These are phyloP conservation scores for Aspergillus kassunensis DNA, from an alignment of 495 filamentous ascomycete genomes.

Conservation along the genomic window DNA sequence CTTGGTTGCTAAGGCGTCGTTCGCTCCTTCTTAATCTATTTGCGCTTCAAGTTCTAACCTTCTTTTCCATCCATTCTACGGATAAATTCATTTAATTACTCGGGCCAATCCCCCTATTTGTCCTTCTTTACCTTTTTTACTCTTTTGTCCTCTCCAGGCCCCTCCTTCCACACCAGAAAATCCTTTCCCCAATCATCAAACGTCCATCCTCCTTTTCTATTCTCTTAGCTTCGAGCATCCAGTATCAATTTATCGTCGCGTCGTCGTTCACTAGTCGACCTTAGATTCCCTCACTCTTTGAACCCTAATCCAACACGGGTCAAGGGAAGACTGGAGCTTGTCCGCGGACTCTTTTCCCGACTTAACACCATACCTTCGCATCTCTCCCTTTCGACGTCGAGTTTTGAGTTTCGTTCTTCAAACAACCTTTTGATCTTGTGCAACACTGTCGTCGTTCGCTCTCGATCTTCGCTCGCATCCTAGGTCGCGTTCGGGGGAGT, in stretches of 20 bases:
- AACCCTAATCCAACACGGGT: constrained; percentile 6
- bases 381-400: not conserved
- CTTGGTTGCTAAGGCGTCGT: constrained; percentile 23
- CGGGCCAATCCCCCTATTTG: constrained; percentile 1
- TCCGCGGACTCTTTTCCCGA: constrained; percentile 6
- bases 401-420: not conserved
- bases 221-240: not conserved
- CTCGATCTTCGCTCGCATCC: not conserved
- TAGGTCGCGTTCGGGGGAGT: not conserved
- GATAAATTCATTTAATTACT: not conserved
- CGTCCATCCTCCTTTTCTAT: constrained; percentile 1
- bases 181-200: constrained; percentile 3
- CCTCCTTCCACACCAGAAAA: constrained; percentile 11
- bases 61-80: constrained; percentile 2
- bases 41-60: not conserved
- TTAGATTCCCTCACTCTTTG: constrained; percentile 2
- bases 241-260: constrained; percentile 1
- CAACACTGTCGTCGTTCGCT: not conserved
- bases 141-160: constrained; percentile 5
- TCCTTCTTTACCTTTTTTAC: constrained; percentile 1
- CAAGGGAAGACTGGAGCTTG: constrained; percentile 1
- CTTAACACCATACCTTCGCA: not conserved
- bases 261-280: not conserved
- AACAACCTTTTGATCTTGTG: too few species aligned
- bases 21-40: constrained; percentile 17